A percentile compares a stretch with the other conserved stretches of the same genome.
Conservation (phyloP, 2,329 filamentous ascomycete species). For the Epichloe sibirici region DNA sequence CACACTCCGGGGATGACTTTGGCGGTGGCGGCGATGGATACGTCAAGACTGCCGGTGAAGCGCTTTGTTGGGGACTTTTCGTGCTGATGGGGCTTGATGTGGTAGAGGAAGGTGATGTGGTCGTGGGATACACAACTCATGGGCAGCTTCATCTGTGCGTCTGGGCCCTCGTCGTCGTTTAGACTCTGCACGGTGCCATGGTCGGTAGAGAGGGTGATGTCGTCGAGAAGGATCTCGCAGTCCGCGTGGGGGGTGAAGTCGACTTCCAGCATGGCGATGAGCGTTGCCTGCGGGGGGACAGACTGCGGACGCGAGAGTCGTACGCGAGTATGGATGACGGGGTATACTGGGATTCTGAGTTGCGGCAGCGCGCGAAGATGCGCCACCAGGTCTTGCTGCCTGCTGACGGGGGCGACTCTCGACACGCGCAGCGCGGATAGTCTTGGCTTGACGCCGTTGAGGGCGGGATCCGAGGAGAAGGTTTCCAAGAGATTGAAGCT, state of each 20-base stretch:
- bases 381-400: constrained; percentile 46
- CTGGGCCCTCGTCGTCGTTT: constrained; percentile 25
- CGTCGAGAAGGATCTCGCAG: constrained; percentile 50
- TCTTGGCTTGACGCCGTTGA: constrained; percentile 49
- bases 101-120: constrained; percentile 64
- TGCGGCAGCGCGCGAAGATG: constrained; percentile 53
- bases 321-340: constrained; percentile 60
- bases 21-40: constrained; percentile 48
- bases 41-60: constrained; percentile 40
- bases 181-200: constrained; percentile 49
- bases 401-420: constrained; percentile 56
- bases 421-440: constrained; percentile 65
- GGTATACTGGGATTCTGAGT: constrained; percentile 51
- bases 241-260: constrained; percentile 61
- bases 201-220: constrained; percentile 43
- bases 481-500: constrained; percentile 68
- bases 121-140: constrained; percentile 57
- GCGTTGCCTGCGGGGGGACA: constrained; percentile 43
- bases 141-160: constrained; percentile 35
- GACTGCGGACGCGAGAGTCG: constrained; percentile 55
- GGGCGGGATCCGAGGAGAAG: constrained; percentile 52
- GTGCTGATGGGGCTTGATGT: constrained; percentile 41
- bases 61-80: constrained; percentile 34
- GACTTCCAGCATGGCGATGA: constrained; percentile 60
- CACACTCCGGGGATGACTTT: constrained; percentile 44